A percentile compares a stretch with the other conserved stretches of the same genome.
phyloP scores from a whole-genome alignment of 1,284 basidiomycete genomes.

The Cystobasidiaceae sp. region DNA sequence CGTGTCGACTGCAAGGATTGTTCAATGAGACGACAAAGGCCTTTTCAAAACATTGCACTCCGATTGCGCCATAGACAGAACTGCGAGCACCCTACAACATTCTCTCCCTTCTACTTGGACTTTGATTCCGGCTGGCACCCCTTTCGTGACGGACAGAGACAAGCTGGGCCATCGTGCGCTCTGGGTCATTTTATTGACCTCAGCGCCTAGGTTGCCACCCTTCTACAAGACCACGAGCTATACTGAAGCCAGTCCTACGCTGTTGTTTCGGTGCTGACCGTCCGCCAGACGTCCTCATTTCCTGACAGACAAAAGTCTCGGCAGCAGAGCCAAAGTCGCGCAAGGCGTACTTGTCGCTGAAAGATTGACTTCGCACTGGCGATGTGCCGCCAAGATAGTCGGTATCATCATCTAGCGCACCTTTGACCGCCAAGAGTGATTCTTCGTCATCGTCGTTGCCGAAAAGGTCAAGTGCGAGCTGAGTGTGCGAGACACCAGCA shows the following conservation, averaged over 20 bases:
- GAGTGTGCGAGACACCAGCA: slow-evolving; percentile 87
- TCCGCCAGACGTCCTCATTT: slow-evolving; percentile 74
- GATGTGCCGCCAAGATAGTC: too few species aligned
- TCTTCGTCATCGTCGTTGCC: slow-evolving; percentile 60
- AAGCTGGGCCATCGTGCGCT: neutral
- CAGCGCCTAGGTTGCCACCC: slow-evolving; percentile 28
- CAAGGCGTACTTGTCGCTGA: slow-evolving; percentile 63
- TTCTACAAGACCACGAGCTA: slow-evolving; percentile 35
- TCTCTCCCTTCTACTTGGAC: too few species aligned
- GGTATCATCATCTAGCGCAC: too few species aligned
- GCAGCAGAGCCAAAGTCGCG: slow-evolving; percentile 92
- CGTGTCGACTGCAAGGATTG: too few species aligned
- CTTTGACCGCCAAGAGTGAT: slow-evolving; percentile 33
- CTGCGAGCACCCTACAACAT: too few species aligned
- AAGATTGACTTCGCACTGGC: neutral
- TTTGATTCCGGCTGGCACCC: too few species aligned
- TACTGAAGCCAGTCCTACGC: slow-evolving; percentile 67
- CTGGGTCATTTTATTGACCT: neutral
- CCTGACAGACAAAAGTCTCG: slow-evolving; percentile 92
- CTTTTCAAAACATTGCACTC: too few species aligned
- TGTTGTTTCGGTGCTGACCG: slow-evolving; percentile 85
- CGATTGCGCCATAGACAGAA: too few species aligned
- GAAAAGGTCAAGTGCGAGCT: slow-evolving; percentile 83
- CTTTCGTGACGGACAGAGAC: too few species aligned
- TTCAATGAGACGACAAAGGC: too few species aligned